Evolutionary conservation across 2,329 filamentous ascomycete genomes (phyloP), one percentile per base, ranked within the genome.

Genomic region (Aureobasidium sp.): DNA sequence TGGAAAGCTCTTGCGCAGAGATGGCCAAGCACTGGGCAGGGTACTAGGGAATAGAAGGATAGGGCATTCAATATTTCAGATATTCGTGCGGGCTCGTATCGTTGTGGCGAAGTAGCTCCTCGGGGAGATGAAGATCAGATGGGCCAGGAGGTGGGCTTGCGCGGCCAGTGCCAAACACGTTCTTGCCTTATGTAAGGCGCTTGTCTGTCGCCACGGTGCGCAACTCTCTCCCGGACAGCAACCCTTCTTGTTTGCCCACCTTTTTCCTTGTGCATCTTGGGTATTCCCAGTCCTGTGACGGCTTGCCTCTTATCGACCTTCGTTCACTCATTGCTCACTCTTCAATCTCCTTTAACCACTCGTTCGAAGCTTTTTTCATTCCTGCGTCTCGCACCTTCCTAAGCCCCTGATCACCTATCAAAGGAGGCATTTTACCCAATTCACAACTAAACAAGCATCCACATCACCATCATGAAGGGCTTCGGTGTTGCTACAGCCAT

Each of bases 401-500:
- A 22, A n/a, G 40, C 54, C 54, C 54, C 40, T 47, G 42, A 37
- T 11, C 14, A 58, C 27, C 53, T 57, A 31, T 17, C 39, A 54
- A 17, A 44, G 39, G 53, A 29, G 50, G 50, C 50, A 24, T 8
- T 39, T 42, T 17, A 42, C 29, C 40, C 54, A 9, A 33, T 47
- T 17, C 47, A 42, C 31, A 17, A 22, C 19, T 35, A 33, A 61
- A 37, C 47, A 35, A 50, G 29, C n/a, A 53, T 47, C 39, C 35
- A 40, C 29, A 61, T 39, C 17, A 31, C 37, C 49, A 61, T 19
- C 19, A 63, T 63, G 61, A 63, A 60, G 56, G 61, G 54, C 44
- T 70, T 82, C 74, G 68, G 76, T 63, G 64, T 79, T 70, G 76
- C 76, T 60, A 74, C 76, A 52, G 67, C 73, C 63, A 70, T 82